Evolutionary conservation across 2,329 filamentous ascomycete genomes (phyloP).

Genomic region (Ceratocystis eucalypticola): DNA sequence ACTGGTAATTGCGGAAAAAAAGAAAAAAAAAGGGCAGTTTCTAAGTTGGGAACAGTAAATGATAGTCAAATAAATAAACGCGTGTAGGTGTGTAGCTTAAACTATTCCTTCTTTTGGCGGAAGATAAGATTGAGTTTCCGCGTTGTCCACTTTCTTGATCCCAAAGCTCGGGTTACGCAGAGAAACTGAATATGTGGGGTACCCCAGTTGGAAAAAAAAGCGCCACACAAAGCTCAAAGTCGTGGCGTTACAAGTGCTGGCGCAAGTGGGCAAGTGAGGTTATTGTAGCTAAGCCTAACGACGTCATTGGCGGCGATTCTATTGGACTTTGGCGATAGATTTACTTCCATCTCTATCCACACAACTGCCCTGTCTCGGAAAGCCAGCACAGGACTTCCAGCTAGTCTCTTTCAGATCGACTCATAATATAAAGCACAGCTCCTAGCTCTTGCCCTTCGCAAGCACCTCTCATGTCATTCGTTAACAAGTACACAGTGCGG

Average conservation of each 20-base stretch:
- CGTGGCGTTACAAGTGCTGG: too few species aligned
- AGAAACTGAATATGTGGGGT: background rate
- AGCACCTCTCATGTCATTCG: conserved; percentile 39
- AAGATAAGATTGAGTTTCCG: background rate
- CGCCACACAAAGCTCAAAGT: background rate
- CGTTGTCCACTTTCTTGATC: background rate
- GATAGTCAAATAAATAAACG: background rate
- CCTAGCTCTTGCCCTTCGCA: background rate
- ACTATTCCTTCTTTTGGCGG: background rate
- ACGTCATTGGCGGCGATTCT: background rate
- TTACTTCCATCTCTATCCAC: too few species aligned
- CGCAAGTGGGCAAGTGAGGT: too few species aligned
- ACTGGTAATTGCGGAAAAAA: background rate
- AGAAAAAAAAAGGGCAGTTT: background rate
- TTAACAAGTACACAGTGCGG: conserved; percentile 73
- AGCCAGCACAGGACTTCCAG: too few species aligned
- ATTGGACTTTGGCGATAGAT: background rate
- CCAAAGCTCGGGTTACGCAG: background rate
- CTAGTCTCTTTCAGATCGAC: too few species aligned
- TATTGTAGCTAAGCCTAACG: background rate
- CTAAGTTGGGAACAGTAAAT: background rate
- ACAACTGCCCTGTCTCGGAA: too few species aligned
- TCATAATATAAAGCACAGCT: too few species aligned
- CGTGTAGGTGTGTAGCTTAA: background rate
- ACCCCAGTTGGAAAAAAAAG: background rate